Evolutionary conservation across 805 yeast genomes (phyloP), one percentile per base, ranked within the genome.

Genomic region (Spencermartinsiella europaea): DNA sequence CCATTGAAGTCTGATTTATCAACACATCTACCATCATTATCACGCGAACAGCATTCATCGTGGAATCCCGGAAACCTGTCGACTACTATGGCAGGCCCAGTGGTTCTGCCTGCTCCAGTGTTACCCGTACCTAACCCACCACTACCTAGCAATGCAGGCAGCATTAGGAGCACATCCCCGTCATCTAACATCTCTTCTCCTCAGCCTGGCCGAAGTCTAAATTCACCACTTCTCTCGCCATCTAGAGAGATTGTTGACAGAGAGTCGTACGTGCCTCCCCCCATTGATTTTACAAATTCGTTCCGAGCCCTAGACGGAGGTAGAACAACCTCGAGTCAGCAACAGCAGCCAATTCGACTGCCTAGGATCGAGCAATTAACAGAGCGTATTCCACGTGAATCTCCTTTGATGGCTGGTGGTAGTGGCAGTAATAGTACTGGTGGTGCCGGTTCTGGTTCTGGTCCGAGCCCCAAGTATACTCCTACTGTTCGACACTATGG

Each of bases 281-380:
- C 72, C 1, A 64, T 70, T 40, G 74, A 70, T 47, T 70, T 70
- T 52, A 70, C 74, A 0, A 60, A 69, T 14, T 62, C 69, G 48
- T 70, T 65, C 49, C 47, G 57, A 17, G 40, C 52, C 21, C 20
- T 25, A 25, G 12, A 25, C 31, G 7, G 31, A 7, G n/a, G n/a
- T n/a, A 40, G 4, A 20, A 27, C 43, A 17, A 38, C 45, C 1
- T 38, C 44, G 2, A 31, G 39, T 8, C 38, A 38, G 21, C 28
- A 15, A 14, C 38, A 38, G 21, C 28, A 15, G 17, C 39, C 21
- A 5, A 15, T 21, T 10, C 51, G 27, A 35, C 48, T 27, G 22
- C 21, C 40, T 16, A 14, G 20, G 10, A 16, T 12, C 21, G 31
- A 25, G 12, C 31, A 25, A 7, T 25, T 25, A 12, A 25, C 31